A percentile compares a stretch with the other conserved stretches of the same genome.
These are phyloP conservation scores for Linnemannia hyalina DNA, from an alignment of 192 early-diverging fungal genomes.

Conservation along the genomic window DNA sequence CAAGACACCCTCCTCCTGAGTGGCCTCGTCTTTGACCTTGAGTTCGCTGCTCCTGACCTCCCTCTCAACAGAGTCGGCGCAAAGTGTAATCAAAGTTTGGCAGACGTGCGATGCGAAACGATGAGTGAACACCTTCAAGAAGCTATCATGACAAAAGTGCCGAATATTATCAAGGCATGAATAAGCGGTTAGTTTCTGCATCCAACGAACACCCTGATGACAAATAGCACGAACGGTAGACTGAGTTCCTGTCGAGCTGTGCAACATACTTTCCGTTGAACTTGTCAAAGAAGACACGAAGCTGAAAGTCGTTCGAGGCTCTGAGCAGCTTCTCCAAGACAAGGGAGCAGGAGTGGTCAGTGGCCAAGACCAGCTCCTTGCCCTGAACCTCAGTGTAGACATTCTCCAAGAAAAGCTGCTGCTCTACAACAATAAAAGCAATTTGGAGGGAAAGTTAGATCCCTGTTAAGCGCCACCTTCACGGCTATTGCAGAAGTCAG, in stretches of 20 bases:
- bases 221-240: too few species aligned
- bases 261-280: slow-evolving; percentile 67
- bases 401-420: slow-evolving; percentile 80
- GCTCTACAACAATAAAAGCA: slow-evolving; percentile 51
- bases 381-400: slow-evolving; percentile 82
- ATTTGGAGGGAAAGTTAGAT: not conserved
- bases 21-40: slow-evolving; percentile 38
- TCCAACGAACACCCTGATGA: not conserved
- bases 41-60: slow-evolving; percentile 69
- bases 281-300: slow-evolving; percentile 76
- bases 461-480: not conserved
- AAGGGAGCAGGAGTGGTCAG: slow-evolving; percentile 81
- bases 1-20: slow-evolving; percentile 62
- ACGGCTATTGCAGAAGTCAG: not conserved
- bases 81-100: slow-evolving; percentile 83
- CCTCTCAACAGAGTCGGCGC: slow-evolving; percentile 80
- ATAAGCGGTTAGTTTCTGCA: not conserved
- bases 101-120: slow-evolving; percentile 90
- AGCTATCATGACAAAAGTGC: slow-evolving; percentile 30
- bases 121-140: slow-evolving; percentile 79
- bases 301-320: slow-evolving; percentile 78
- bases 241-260: not conserved
- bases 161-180: not conserved
- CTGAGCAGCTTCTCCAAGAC: slow-evolving; percentile 85
- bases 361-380: slow-evolving; percentile 80